phyloP scores from a whole-genome alignment of 2,329 filamentous ascomycete species.

The Fusarium lateritium region DNA sequence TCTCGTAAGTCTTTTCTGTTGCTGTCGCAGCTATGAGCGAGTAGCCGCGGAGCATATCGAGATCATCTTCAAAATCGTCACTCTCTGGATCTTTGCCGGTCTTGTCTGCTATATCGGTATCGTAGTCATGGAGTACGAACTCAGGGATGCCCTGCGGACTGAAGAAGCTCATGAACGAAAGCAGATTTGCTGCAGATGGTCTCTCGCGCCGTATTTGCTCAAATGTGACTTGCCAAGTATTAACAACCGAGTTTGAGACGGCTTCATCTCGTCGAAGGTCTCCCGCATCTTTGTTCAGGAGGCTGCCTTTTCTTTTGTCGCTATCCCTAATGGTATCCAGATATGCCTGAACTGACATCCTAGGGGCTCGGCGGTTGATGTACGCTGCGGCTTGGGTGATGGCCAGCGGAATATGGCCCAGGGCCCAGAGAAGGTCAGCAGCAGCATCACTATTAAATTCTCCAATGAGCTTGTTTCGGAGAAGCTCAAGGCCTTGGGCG shows the following conservation, averaged over 20 bases:
- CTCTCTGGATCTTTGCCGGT: no score
- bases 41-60: constrained; percentile 28
- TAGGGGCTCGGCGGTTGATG: constrained; percentile 42
- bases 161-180: constrained; percentile 39
- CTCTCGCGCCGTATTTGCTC: constrained; percentile 16
- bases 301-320: constrained; percentile 45
- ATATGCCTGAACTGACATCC: constrained; percentile 50
- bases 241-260: constrained; percentile 25
- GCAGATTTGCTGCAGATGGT: constrained; percentile 4
- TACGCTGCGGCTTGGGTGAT: constrained; percentile 52
- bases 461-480: constrained; percentile 30
- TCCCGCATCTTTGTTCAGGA: constrained; percentile 47
- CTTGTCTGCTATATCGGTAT: no score
- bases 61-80: constrained; percentile 22
- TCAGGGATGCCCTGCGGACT: constrained; percentile 22
- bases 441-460: constrained; percentile 5
- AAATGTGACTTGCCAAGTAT: constrained; percentile 29
- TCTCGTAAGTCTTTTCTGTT: not conserved
- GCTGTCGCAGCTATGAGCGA: constrained; percentile 7
- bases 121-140: constrained; percentile 12
- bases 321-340: constrained; percentile 50
- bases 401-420: constrained; percentile 52
- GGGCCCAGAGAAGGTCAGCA: constrained; percentile 27
- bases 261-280: constrained; percentile 35
- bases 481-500: constrained; percentile 23